A percentile compares a stretch with the other conserved stretches of the same genome.
Evolutionary conservation across 106 monocot species (phyloP).

Genomic region (Apostasia shenzhenica): DNA sequence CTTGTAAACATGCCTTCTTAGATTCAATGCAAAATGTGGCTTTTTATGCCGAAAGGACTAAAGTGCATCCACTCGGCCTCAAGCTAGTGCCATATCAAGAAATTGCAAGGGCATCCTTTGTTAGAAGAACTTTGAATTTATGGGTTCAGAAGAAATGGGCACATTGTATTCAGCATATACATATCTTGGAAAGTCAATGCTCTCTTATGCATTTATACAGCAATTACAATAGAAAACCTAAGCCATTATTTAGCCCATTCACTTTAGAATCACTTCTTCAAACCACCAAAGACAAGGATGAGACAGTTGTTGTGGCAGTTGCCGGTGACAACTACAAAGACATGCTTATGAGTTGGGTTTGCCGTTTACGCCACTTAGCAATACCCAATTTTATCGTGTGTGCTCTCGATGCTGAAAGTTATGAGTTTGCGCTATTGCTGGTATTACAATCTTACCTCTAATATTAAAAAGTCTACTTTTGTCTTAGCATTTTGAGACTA

Average conservation of each 20-base stretch:
- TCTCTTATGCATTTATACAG: conserved; percentile 15
- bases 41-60: conserved; percentile 3
- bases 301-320: conserved; percentile 71
- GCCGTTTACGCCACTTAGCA: conserved; percentile 53
- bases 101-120: conserved; percentile 3
- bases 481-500: too few species aligned
- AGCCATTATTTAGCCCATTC: conserved; percentile 30
- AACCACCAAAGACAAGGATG: conserved; percentile 57
- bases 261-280: conserved; percentile 57
- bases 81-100: conserved; percentile 10
- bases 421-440: conserved; percentile 76
- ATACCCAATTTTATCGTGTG: conserved; percentile 72
- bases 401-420: conserved; percentile 86
- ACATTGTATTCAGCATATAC: conserved; percentile 13
- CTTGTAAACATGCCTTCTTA: conserved; percentile 31
- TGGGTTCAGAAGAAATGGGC: conserved; percentile 16
- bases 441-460: conserved; percentile 22
- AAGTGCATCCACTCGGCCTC: neutral
- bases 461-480: too few species aligned
- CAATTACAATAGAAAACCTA: conserved; percentile 13
- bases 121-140: conserved; percentile 2
- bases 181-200: conserved; percentile 5
- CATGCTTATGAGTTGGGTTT: conserved; percentile 98
- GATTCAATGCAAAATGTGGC: conserved; percentile 16
- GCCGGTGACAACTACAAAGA: conserved; percentile 86